A percentile compares a stretch with the other conserved stretches of the same genome.
Conservation (phyloP, 2,329 filamentous ascomycete species). For the Lizonia empirigonia region DNA sequence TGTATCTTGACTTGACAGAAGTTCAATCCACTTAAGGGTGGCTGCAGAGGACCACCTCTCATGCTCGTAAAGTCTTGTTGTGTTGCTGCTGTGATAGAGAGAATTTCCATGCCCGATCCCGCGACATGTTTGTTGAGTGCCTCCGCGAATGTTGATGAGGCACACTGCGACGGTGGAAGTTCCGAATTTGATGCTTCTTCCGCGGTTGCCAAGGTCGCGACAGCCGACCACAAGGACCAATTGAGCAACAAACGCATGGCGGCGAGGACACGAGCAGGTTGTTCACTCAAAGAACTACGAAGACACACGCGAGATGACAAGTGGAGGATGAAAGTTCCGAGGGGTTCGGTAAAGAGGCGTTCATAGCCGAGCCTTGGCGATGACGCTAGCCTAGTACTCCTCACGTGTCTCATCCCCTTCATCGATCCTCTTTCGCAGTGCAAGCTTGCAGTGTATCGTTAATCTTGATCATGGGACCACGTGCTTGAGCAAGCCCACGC, state of each 20-base stretch:
- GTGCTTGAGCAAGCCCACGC: too few relatives aligned
- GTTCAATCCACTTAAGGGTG: constrained; percentile 18
- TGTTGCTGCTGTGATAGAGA: constrained; percentile 20
- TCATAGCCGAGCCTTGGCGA: constrained; percentile 11
- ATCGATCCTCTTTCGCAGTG: too few relatives aligned
- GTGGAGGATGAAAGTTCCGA: not conserved
- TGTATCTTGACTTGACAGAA: constrained; percentile 34
- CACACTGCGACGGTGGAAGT: constrained; percentile 9
- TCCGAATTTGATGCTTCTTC: not conserved
- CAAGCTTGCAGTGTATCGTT: too few relatives aligned
- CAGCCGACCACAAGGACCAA: not conserved
- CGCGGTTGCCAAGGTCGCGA: not conserved
- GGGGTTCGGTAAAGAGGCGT: not conserved
- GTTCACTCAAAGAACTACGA: not conserved
- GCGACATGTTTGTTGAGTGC: not conserved
- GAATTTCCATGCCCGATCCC: constrained; percentile 15
- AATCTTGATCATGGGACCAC: too few relatives aligned
- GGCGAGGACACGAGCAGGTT: too few relatives aligned
- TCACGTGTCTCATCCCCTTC: too few relatives aligned
- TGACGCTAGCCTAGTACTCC: not conserved
- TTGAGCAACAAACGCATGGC: not conserved
- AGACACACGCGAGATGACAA: too few relatives aligned
- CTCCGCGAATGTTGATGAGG: constrained; percentile 10
- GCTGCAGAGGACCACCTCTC: constrained; percentile 8
- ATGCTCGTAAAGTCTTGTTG: constrained; percentile 24